Percentiles rank a stretch among this genome's conserved stretches.
Conservation (phyloP, 2,329 filamentous ascomycete genomes). For the Thielaviopsis punctulata region DNA sequence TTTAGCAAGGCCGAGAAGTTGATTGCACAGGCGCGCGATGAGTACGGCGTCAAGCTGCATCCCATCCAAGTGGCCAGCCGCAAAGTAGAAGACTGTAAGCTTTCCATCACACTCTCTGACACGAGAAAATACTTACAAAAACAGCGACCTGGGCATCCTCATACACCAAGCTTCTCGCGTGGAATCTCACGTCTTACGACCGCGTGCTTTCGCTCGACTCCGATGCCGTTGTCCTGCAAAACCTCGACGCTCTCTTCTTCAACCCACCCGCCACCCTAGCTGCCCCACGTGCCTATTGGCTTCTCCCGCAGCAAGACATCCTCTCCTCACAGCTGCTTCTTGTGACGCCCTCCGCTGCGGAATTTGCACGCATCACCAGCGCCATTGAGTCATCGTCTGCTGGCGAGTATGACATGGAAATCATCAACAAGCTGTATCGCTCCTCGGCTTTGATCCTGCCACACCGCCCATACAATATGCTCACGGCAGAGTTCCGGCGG, state of each 20-base stretch:
- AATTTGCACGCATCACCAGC: constrained; percentile 25
- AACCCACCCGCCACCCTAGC: constrained; percentile 42
- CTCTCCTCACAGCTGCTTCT: constrained; percentile 47
- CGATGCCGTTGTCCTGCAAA: constrained; percentile 43
- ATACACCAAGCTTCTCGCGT: constrained; percentile 51
- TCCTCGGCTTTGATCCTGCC: constrained; percentile 43
- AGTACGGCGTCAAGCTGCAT: constrained; percentile 27
- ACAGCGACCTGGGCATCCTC: constrained; percentile 42
- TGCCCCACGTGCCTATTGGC: constrained; percentile 58
- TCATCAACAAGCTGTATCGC: constrained; percentile 44
- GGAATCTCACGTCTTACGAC: constrained; percentile 45
- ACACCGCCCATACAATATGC: constrained; percentile 42
- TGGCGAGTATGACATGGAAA: constrained; percentile 45
- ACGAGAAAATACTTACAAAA: background rate
- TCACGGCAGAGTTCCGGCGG: constrained; percentile 42
- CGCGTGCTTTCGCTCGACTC: constrained; percentile 37
- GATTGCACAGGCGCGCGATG: constrained; percentile 25
- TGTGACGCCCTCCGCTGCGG: constrained; percentile 36
- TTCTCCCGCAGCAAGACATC: constrained; percentile 32
- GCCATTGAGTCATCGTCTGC: constrained; percentile 13
- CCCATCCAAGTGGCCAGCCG: constrained; percentile 24
- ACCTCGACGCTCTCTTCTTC: constrained; percentile 56
- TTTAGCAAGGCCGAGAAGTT: constrained; percentile 19
- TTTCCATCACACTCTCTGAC: background rate
- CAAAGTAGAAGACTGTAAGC: constrained; percentile 21